phyloP scores from a whole-genome alignment of 805 yeast genomes.

The Ascoidea rubescens region DNA sequence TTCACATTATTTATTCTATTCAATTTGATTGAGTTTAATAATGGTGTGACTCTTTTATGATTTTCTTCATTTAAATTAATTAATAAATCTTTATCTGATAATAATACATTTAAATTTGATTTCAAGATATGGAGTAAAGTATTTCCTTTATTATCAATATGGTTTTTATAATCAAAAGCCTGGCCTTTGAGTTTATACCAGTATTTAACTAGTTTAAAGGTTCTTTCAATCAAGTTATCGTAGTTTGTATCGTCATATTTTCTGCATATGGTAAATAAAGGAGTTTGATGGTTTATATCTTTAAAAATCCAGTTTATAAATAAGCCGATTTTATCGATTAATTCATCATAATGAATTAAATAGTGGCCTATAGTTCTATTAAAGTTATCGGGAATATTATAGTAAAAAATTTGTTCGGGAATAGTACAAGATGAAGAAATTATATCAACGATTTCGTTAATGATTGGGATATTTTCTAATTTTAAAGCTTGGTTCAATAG shows the following conservation, averaged over 20 bases:
- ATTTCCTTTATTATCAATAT: conserved; percentile 62
- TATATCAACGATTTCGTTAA: conserved; percentile 31
- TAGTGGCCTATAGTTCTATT: conserved; percentile 65
- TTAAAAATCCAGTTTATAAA: conserved; percentile 54
- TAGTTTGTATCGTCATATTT: conserved; percentile 71
- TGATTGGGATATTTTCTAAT: conserved; percentile 31
- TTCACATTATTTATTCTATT: conserved; percentile 47
- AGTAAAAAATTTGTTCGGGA: conserved; percentile 33
- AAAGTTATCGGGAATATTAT: conserved; percentile 34
- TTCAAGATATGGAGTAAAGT: conserved; percentile 62
- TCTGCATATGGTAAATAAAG: conserved; percentile 60
- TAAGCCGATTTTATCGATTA: conserved; percentile 40
- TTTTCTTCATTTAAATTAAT: conserved; percentile 33
- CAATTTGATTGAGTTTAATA: conserved; percentile 58
- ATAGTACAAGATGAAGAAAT: conserved; percentile 27
- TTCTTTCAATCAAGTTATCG: conserved; percentile 27
- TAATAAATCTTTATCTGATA: conserved; percentile 30
- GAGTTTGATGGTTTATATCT: conserved; percentile 62
- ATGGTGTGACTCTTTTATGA: conserved; percentile 45
- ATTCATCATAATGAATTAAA: conserved; percentile 38
- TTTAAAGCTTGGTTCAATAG: conserved; percentile 51
- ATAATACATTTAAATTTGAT: conserved; percentile 28
- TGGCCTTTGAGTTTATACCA: conserved; percentile 24
- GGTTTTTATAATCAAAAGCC: conserved; percentile 37
- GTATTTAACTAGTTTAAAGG: conserved; percentile 27